Conservation (phyloP, 2,329 filamentous ascomycete species). For the Fusarium sp. region DNA sequence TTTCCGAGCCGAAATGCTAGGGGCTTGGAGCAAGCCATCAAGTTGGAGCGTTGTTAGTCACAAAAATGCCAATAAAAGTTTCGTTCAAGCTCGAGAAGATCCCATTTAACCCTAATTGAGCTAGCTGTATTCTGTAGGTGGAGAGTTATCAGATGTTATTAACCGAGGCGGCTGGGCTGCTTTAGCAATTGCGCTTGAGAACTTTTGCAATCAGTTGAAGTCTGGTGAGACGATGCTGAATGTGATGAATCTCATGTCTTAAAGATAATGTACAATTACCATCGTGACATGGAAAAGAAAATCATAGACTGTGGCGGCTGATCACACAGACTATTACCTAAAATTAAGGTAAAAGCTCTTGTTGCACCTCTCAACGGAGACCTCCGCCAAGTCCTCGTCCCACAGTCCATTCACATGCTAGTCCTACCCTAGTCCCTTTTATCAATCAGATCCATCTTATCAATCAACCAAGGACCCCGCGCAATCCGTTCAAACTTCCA, state of each 20-base stretch:
- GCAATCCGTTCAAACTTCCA: background rate
- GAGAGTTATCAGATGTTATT: background rate
- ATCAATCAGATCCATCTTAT: constrained; percentile 5
- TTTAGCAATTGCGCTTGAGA: background rate
- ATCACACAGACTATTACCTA: background rate
- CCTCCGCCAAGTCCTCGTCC: background rate
- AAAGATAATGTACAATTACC: background rate
- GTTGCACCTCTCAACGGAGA: background rate
- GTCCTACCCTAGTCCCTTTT: background rate
- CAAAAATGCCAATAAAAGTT: background rate
- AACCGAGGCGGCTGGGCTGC: background rate
- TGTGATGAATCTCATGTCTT: background rate
- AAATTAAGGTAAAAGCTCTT: background rate
- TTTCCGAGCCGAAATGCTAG: background rate
- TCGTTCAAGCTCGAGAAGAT: background rate
- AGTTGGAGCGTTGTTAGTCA: background rate
- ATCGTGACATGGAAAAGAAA: background rate
- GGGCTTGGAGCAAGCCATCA: background rate
- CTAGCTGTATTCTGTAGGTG: background rate
- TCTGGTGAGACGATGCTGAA: background rate
- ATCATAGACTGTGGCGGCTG: background rate
- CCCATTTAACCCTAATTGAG: background rate
- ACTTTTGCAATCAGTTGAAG: background rate
- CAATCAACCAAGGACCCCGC: background rate
- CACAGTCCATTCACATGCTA: background rate